These are phyloP conservation scores for Scortechinia acanthostroma DNA, from an alignment of 2,329 filamentous ascomycete genomes.

Conservation along the genomic window DNA sequence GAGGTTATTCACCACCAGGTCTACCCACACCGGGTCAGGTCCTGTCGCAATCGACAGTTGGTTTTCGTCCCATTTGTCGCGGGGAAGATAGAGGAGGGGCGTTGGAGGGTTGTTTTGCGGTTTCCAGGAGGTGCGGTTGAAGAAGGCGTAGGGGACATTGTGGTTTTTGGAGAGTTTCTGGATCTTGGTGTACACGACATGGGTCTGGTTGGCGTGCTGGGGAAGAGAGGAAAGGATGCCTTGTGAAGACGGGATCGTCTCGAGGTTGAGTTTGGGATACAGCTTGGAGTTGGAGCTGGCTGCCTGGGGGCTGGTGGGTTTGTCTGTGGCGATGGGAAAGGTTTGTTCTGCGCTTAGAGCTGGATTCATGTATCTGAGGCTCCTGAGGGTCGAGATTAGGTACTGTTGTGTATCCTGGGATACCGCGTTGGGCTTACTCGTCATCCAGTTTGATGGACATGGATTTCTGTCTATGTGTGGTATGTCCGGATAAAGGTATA, in stretches of 20 bases:
- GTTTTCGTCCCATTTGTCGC: constrained; percentile 9
- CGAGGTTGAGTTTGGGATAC: not conserved
- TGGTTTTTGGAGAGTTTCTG: constrained; percentile 9
- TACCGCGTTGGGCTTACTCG: too few relatives aligned
- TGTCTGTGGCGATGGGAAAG: not conserved
- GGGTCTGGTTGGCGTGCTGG: constrained; percentile 5
- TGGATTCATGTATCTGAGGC: not conserved
- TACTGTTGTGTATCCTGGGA: too few relatives aligned
- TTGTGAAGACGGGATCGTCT: not conserved
- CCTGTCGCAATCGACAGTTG: constrained; percentile 14
- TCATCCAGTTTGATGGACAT: too few relatives aligned
- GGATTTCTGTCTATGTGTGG: too few relatives aligned
- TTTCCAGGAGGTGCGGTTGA: constrained; percentile 13
- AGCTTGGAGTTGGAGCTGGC: not conserved
- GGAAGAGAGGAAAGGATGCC: not conserved
- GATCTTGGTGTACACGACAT: constrained; percentile 11
- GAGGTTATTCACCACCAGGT: constrained; percentile 14
- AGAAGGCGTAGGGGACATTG: constrained; percentile 10
- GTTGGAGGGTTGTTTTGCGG: constrained; percentile 7
- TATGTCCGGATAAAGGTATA: not conserved
- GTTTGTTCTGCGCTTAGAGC: not conserved
- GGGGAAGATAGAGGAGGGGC: constrained; percentile 7
- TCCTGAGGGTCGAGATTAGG: too few relatives aligned
- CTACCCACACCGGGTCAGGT: constrained; percentile 9
- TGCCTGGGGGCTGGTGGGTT: not conserved